Base-by-base conservation (phyloP, 768 basidiomycete genomes). In the Leccinum imitatum region DNA sequence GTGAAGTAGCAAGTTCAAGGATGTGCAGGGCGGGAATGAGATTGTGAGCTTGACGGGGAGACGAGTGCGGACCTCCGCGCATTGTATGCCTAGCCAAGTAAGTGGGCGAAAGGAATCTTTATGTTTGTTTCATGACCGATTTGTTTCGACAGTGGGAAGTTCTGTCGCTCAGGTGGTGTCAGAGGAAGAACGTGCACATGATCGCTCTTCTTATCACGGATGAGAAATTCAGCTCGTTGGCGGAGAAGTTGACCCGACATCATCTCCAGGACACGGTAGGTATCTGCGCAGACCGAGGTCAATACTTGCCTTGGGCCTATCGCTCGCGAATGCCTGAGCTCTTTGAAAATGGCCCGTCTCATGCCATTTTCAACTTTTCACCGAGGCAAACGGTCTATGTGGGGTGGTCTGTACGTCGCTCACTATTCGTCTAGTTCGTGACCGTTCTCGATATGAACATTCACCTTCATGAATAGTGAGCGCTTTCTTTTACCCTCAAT, bases 281-380 rank as follows among this genome's bases (percentile, higher is more conserved):
- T 98, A 15, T 90, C 95, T 21, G 92, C 91, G n/a, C 94, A 98
- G 73, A 95, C 93, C 0, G 93, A 94, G 95, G 23, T 23, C 23
- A 23, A 23, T 23, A 23, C 23, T 23, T 23, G 23, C 23, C 23
- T 23, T 23, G 23, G 23, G 23, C 23, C 23, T 97, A 1, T 97
- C 96, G 1, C 81, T 99, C 15, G 93, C 97, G 19, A 98, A 98
- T 67, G 96, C 96, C 2, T 84, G 93, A 17, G 97, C 98, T 71
- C 80, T 99, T 0, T 95, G 95, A 25, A 95, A 98, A 69, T 99
- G 97, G 97, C 0, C 89, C 90, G 1, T 87, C 90, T 4, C 95
- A 97, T 70, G 91, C 91, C 2, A 91, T 97, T 65, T 99, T 98
- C 87, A 99, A 98, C 77, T 97, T 99, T 75, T 89, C 95, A 0